Evolutionary conservation across 345 rosid species (phyloP).

Genomic region (Camelina sativa): DNA sequence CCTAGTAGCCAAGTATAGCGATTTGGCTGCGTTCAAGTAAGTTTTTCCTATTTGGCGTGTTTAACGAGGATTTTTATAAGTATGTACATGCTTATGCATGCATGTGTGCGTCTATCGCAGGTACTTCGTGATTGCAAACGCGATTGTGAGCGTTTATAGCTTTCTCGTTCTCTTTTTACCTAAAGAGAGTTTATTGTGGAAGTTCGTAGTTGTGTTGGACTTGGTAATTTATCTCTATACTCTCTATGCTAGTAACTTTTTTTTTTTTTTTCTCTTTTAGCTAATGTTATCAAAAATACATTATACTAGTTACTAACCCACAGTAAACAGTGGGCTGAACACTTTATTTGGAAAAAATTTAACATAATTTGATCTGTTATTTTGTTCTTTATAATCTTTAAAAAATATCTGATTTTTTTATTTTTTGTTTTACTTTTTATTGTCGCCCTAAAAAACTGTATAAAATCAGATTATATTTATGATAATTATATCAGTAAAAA

Average conservation of each 20-base stretch:
- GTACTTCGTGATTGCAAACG: slow-evolving; percentile 78
- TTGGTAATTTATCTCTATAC: slow-evolving; percentile 51
- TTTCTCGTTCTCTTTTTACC: slow-evolving; percentile 72
- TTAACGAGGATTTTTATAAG: not conserved
- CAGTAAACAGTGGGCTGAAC: too few relatives aligned
- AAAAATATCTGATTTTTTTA: too few relatives aligned
- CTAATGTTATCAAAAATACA: not conserved
- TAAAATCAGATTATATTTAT: too few relatives aligned
- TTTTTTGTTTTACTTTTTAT: too few relatives aligned
- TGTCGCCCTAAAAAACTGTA: too few relatives aligned
- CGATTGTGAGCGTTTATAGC: slow-evolving; percentile 61
- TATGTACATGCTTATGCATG: not conserved
- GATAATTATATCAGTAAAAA: too few relatives aligned
- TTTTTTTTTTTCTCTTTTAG: not conserved
- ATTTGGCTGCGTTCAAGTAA: slow-evolving; percentile 79
- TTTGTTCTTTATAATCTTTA: too few relatives aligned
- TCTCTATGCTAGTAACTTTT: not conserved
- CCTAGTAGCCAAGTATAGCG: slow-evolving; percentile 65
- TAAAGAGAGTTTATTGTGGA: slow-evolving; percentile 58
- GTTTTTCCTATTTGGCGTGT: slow-evolving; percentile 14
- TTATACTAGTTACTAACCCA: too few relatives aligned
- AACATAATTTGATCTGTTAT: too few relatives aligned
- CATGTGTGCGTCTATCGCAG: slow-evolving; percentile 40
- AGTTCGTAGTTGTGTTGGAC: slow-evolving; percentile 63
- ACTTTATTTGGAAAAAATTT: too few relatives aligned